phyloP scores from a whole-genome alignment of 2,329 filamentous ascomycete species.

The Cladophialophora immunda region DNA sequence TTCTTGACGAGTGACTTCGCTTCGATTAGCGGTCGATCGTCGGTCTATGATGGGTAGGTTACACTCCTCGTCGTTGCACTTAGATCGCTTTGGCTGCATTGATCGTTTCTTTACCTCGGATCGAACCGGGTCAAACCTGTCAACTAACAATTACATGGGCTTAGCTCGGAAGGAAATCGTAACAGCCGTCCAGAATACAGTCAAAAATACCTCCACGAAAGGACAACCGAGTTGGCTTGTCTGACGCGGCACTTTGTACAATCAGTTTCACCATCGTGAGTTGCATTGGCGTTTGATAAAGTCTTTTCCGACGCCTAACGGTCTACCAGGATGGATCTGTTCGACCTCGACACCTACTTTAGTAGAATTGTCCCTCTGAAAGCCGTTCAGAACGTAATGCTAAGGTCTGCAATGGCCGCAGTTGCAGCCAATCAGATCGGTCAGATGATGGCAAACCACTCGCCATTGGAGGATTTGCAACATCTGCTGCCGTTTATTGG shows the following conservation, averaged over 20 bases:
- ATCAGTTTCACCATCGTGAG: constrained; percentile 45
- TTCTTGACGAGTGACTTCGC: constrained; percentile 36
- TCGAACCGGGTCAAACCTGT: neutral
- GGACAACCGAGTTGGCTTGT: constrained; percentile 47
- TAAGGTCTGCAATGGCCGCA: constrained; percentile 50
- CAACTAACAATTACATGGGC: constrained; percentile 1
- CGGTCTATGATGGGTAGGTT: constrained; percentile 31
- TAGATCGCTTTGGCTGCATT: neutral
- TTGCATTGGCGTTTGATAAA: neutral
- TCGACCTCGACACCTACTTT: constrained; percentile 52
- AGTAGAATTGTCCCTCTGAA: constrained; percentile 49
- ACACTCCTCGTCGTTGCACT: neutral
- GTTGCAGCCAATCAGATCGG: constrained; percentile 52
- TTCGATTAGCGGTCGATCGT: constrained; percentile 35
- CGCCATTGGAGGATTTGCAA: constrained; percentile 29
- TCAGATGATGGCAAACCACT: constrained; percentile 33
- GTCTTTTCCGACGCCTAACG: constrained; percentile 11
- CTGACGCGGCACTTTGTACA: constrained; percentile 50
- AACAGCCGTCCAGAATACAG: constrained; percentile 35
- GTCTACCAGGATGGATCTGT: constrained; percentile 48
- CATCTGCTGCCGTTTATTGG: constrained; percentile 34
- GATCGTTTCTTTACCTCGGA: neutral
- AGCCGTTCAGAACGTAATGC: constrained; percentile 46
- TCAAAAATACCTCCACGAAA: constrained; percentile 36
- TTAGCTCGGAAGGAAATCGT: constrained; percentile 31